phyloP scores from a whole-genome alignment of 768 basidiomycete species.

The Macrolepiota fuliginosa region DNA sequence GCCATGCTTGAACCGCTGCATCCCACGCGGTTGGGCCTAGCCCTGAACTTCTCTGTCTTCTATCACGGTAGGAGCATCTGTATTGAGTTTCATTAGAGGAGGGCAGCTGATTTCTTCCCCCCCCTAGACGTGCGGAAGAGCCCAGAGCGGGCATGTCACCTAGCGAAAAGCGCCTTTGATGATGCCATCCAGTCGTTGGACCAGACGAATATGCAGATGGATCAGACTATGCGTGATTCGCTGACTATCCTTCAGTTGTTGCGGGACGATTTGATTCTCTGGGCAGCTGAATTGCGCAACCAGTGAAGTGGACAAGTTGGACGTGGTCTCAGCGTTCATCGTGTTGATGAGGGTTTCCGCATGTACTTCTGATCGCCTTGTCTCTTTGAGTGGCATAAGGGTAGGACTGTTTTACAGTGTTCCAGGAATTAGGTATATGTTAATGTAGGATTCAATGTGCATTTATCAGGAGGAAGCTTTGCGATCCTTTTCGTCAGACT shows the following conservation, averaged over 20 bases:
- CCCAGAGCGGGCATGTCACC: constrained; percentile 82
- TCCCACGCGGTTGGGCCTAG: constrained; percentile 84
- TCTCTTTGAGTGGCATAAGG: neutral
- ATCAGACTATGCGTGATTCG: constrained; percentile 61
- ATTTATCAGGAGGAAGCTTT: constrained; percentile 12
- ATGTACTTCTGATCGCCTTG: neutral
- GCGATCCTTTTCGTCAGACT: neutral
- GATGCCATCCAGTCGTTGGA: constrained; percentile 75
- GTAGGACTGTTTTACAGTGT: neutral
- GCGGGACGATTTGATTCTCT: constrained; percentile 82
- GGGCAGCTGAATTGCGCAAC: constrained; percentile 68
- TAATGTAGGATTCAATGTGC: neutral
- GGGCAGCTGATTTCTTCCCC: neutral
- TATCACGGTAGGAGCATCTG: constrained; percentile 52
- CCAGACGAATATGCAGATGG: constrained; percentile 31
- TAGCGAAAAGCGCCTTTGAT: constrained; percentile 92
- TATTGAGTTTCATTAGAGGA: neutral
- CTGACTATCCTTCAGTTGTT: constrained; percentile 82
- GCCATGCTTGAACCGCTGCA: constrained; percentile 74
- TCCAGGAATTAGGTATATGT: neutral
- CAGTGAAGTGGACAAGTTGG: no score
- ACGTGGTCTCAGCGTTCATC: no score
- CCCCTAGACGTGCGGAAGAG: constrained; percentile 69
- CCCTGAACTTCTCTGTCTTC: constrained; percentile 93
- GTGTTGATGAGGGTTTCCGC: neutral